A percentile compares a stretch with the other conserved stretches of the same genome.
Conservation (phyloP, 2,329 filamentous ascomycete species). For the Alternaria consortialis region DNA sequence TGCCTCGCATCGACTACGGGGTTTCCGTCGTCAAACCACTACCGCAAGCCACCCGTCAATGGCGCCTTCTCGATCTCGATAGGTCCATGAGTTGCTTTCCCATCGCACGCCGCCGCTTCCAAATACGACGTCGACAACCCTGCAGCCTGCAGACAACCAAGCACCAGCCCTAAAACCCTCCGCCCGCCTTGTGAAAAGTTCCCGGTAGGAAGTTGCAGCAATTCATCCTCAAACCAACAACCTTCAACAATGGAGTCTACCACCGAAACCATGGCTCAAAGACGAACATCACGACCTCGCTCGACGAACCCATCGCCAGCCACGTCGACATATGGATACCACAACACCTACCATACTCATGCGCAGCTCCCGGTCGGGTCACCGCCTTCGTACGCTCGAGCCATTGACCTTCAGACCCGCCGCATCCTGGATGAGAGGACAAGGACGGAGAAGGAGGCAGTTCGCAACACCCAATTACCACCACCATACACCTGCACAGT, state of each 20-base stretch:
- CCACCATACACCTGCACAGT: conserved; percentile 51
- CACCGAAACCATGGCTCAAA: conserved; percentile 15
- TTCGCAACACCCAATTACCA: conserved; percentile 32
- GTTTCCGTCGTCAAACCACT: conserved; percentile 23
- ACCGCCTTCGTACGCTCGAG: conserved; percentile 46
- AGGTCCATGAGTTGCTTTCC: conserved; percentile 23
- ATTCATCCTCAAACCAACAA: neutral
- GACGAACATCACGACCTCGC: conserved; percentile 24
- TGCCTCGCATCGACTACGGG: conserved; percentile 12
- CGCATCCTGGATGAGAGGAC: conserved; percentile 34
- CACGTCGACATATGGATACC: conserved; percentile 51
- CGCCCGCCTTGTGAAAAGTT: neutral
- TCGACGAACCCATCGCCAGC: conserved; percentile 28
- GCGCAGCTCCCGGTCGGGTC: conserved; percentile 35
- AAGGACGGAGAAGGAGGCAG: conserved; percentile 27
- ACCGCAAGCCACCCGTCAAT: conserved; percentile 23
- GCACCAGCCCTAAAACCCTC: neutral
- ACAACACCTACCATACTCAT: conserved; percentile 55
- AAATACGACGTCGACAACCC: conserved; percentile 11
- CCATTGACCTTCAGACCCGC: conserved; percentile 33
- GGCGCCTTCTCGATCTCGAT: conserved; percentile 8
- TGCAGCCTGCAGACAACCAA: conserved; percentile 11
- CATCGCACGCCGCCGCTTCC: conserved; percentile 1
- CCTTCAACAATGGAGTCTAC: conserved; percentile 14
- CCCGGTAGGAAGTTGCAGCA: neutral